Base-by-base conservation (phyloP, 345 rosid genomes). In the Salix arbutifolia region DNA sequence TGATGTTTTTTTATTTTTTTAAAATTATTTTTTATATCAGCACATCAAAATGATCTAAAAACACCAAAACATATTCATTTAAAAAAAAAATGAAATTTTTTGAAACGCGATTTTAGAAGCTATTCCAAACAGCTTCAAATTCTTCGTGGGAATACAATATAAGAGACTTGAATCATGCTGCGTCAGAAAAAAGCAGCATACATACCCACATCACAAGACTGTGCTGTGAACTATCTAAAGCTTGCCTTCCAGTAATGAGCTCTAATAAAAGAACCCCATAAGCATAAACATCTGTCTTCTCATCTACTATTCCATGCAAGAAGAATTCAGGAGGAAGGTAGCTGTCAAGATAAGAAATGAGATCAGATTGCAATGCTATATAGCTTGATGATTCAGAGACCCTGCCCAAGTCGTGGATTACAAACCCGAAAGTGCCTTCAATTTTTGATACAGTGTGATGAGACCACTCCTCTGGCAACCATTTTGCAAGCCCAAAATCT, bases 401-500 rank as follows among this genome's bases (percentile, higher is more conserved):
- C 28, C 48, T 7, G 38, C 8, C 16, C 7, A 5, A 42, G 70
- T 72, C 77, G 38, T 44, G 69, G 67, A 70, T 30, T 61, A 78
- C 88, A 48, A 79, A 95, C 97, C 99, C 99, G 70, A 95, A 93
- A 81, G 99, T 95, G 87, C 97, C 97, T 89, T 95, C 97, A 17
- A 95, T 80, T 83, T 90, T 87, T 0, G 90, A 88, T 72, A 91
- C 92, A 0, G 84, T 87, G 79, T 95, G 99, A 77, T 91, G 99
- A 77, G 94, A 89, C 96, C 97, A 91, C 40, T 95, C 89, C 81
- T 93, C 97, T 1, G 97, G 97, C 71, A 95, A 80, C 97, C 99
- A 95, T 85, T 89, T 95, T 11, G 99, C 89, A n/a, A 95, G 92
- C 65, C 97, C 99, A 9, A 95, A 93, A 89, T 95, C 99, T 74